These are phyloP conservation scores for Cardamine resedifolia DNA, from an alignment of 345 rosid species.

Conservation along the genomic window DNA sequence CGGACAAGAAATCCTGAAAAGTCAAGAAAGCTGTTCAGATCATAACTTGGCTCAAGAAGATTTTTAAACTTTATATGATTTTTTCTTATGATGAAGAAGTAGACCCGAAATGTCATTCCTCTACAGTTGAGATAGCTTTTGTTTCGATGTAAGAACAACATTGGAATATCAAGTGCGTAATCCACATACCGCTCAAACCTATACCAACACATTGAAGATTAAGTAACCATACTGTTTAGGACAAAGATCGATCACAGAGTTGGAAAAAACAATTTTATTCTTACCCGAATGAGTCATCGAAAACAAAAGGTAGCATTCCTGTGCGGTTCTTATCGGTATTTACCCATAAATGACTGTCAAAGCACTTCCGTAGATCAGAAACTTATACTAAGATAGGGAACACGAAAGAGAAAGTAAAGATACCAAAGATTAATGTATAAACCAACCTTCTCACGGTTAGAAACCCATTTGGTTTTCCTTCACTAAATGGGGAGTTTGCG, in stretches of 20 bases:
- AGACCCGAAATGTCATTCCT: conserved; percentile 87
- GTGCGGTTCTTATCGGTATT: conserved; percentile 70
- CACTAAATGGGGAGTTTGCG: no score
- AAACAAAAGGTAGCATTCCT: conserved; percentile 92
- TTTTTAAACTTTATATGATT: background rate
- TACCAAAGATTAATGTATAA: no score
- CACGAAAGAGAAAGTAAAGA: background rate
- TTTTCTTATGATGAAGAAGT: background rate
- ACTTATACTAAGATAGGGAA: background rate
- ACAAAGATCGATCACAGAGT: background rate
- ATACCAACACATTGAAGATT: conserved; percentile 25
- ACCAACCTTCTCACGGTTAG: no score
- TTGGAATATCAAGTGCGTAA: conserved; percentile 93
- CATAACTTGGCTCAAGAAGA: conserved; percentile 27
- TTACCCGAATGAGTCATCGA: conserved; percentile 83
- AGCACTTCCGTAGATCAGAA: background rate
- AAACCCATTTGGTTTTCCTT: no score
- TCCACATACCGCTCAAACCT: conserved; percentile 95
- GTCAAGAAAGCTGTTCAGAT: background rate
- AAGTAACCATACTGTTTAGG: background rate
- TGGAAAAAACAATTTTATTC: conserved; percentile 18
- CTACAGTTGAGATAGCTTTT: conserved; percentile 67
- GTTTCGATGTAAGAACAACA: conserved; percentile 71
- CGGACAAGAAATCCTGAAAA: conserved; percentile 44
- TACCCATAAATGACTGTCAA: conserved; percentile 69